Conservation (phyloP, 805 yeast genomes). For the Ogataea angusta region DNA sequence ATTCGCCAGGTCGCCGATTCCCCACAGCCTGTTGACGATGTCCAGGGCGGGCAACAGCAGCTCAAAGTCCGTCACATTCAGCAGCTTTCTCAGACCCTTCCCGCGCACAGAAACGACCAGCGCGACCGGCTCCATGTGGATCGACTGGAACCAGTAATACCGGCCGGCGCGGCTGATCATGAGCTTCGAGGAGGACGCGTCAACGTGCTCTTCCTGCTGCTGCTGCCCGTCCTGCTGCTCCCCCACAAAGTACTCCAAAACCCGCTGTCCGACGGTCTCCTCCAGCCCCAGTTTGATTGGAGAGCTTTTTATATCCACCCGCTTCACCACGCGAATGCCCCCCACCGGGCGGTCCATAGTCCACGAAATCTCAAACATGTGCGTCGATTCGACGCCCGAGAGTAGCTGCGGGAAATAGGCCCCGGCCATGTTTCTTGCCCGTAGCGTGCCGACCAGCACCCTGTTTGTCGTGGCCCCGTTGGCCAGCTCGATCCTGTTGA, state of each 20-base stretch:
- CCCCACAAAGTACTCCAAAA: slow-evolving; percentile 61
- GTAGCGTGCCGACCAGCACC: slow-evolving; percentile 57
- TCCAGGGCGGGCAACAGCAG: slow-evolving; percentile 61
- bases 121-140: slow-evolving; percentile 49
- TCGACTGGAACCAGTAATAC: slow-evolving; percentile 62
- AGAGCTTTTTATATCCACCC: slow-evolving; percentile 54
- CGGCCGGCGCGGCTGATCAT: slow-evolving; percentile 77
- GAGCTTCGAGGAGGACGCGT: slow-evolving; percentile 2
- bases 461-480: slow-evolving; percentile 67
- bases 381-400: slow-evolving; percentile 39
- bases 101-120: slow-evolving; percentile 76
- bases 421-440: slow-evolving; percentile 62
- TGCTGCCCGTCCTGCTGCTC: slow-evolving; percentile 1
- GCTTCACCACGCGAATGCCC: slow-evolving; percentile 78
- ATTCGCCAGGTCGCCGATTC: slow-evolving; percentile 61
- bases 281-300: slow-evolving; percentile 77
- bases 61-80: slow-evolving; percentile 73
- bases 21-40: slow-evolving; percentile 65
- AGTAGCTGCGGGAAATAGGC: slow-evolving; percentile 71
- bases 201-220: neutral
- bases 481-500: slow-evolving; percentile 56
- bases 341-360: slow-evolving; percentile 83
- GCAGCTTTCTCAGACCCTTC: slow-evolving; percentile 60
- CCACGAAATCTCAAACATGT: slow-evolving; percentile 57
- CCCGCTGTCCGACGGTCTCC: slow-evolving; percentile 58